Conservation (phyloP, 352 stramenopile genomes). For the Ophiocytium majus region DNA sequence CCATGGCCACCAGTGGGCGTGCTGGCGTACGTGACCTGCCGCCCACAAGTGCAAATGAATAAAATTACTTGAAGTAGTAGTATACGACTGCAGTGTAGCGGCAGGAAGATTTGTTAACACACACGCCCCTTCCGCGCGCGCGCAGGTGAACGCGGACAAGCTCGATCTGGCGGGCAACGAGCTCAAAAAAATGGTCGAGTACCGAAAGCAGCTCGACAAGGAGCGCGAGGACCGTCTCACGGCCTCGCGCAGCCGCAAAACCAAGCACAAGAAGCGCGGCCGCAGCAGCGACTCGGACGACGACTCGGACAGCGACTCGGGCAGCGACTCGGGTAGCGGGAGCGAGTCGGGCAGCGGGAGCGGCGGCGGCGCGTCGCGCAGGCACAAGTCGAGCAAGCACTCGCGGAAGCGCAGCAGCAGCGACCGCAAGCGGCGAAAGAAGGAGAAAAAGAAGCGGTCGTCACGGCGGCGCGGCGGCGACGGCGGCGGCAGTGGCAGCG, state of each 20-base stretch:
- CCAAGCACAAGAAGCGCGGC: background rate
- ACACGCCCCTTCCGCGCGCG: background rate
- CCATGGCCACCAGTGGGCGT: too few species aligned
- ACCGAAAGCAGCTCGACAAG: constrained; percentile 56
- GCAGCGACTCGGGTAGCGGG: background rate
- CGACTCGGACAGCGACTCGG: too few species aligned
- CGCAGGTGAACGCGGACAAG: constrained; percentile 57
- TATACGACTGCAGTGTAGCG: too few species aligned
- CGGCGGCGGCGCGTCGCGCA: background rate
- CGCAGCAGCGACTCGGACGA: background rate
- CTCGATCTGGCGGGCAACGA: constrained; percentile 58
- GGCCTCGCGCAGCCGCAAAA: background rate
- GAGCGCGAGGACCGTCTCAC: constrained; percentile 42
- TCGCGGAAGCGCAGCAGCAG: background rate
- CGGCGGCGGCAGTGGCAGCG: constrained; percentile 4
- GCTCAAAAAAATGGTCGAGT: constrained; percentile 59
- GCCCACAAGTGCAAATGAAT: too few species aligned
- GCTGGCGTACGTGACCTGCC: too few species aligned
- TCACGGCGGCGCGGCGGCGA: constrained; percentile 37
- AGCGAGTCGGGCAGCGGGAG: background rate
- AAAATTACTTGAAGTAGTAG: too few species aligned
- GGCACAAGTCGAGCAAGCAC: constrained; percentile 25
- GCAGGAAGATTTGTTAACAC: too few species aligned
- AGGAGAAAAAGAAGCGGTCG: constrained; percentile 15
- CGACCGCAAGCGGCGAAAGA: background rate